Percentiles rank a stretch among this genome's conserved stretches.
These are phyloP conservation scores for Teratosphaeriaceae sp. DNA, from an alignment of 2,329 filamentous ascomycete genomes.

Conservation along the genomic window DNA sequence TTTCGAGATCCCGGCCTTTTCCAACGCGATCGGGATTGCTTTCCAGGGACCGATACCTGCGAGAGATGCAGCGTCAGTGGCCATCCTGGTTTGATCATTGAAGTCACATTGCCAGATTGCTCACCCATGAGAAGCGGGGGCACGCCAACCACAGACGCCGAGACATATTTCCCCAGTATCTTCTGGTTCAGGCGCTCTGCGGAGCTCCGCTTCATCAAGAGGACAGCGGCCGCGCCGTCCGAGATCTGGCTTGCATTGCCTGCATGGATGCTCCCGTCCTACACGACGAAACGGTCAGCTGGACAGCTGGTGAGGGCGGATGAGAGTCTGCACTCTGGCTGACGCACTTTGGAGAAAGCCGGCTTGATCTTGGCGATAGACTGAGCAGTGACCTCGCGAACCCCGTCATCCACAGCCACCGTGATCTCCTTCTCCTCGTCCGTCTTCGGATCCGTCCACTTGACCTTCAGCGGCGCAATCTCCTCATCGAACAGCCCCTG, in stretches of 20 bases:
- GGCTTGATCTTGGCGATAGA: conserved; percentile 84
- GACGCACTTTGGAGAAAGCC: conserved; percentile 66
- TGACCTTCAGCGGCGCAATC: conserved; percentile 78
- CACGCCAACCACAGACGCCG: conserved; percentile 79
- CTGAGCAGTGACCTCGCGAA: conserved; percentile 79
- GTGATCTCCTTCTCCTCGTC: conserved; percentile 77
- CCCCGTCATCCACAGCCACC: conserved; percentile 79
- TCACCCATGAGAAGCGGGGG: conserved; percentile 94
- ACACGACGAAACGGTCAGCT: not conserved
- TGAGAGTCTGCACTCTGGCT: not conserved
- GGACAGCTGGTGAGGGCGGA: not conserved
- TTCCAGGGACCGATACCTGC: conserved; percentile 91
- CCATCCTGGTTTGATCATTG: too few species aligned
- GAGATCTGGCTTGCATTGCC: conserved; percentile 95
- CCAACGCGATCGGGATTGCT: conserved; percentile 85
- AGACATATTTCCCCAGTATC: conserved; percentile 88
- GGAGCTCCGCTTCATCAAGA: conserved; percentile 90
- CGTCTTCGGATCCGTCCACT: conserved; percentile 85
- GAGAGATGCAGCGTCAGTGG: too few species aligned
- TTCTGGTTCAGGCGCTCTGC: conserved; percentile 81
- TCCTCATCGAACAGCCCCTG: conserved; percentile 89
- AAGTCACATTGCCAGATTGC: too few species aligned
- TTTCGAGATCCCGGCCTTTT: conserved; percentile 77
- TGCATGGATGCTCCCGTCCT: conserved; percentile 84
- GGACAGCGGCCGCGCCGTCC: conserved; percentile 88